Percentiles rank a stretch among this genome's conserved stretches.
Evolutionary conservation across 176 grass and related monocot genomes (phyloP).

Genomic region (Dendrocalamus sinicus): DNA sequence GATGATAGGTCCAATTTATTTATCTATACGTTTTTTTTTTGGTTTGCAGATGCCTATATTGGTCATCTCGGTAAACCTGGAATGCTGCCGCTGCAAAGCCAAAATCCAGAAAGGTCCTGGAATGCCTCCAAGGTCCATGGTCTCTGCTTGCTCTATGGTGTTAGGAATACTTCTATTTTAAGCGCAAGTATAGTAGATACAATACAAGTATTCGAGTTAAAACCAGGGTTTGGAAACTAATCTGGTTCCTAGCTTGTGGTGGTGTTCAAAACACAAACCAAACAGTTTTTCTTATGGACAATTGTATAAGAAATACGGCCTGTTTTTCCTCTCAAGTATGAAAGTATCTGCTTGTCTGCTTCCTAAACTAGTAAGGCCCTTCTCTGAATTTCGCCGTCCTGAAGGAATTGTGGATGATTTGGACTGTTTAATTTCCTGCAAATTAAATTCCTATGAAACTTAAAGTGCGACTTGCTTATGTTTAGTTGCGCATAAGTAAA

Average conservation of each 20-base stretch:
- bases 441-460: not conserved
- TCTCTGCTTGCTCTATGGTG: too few species aligned
- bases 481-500: not conserved
- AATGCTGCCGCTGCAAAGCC: constrained; percentile 33
- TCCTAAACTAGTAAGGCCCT: not conserved
- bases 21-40: not conserved
- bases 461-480: not conserved
- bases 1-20: not conserved
- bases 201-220: too few species aligned
- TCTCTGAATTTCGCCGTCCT: not conserved
- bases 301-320: not conserved
- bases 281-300: not conserved
- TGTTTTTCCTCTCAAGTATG: not conserved
- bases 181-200: too few species aligned
- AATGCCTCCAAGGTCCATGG: not conserved
- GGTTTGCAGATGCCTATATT: constrained; percentile 45
- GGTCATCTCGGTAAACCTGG: constrained; percentile 36
- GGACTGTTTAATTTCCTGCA: not conserved
- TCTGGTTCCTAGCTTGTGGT: not conserved
- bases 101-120: constrained; percentile 44
- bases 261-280: not conserved
- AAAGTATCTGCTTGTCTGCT: not conserved
- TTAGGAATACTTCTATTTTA: too few species aligned
- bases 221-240: not conserved
- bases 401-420: too few species aligned